These are phyloP conservation scores for Nemania bipapillata DNA, from an alignment of 2,329 filamentous ascomycete species.

Conservation along the genomic window DNA sequence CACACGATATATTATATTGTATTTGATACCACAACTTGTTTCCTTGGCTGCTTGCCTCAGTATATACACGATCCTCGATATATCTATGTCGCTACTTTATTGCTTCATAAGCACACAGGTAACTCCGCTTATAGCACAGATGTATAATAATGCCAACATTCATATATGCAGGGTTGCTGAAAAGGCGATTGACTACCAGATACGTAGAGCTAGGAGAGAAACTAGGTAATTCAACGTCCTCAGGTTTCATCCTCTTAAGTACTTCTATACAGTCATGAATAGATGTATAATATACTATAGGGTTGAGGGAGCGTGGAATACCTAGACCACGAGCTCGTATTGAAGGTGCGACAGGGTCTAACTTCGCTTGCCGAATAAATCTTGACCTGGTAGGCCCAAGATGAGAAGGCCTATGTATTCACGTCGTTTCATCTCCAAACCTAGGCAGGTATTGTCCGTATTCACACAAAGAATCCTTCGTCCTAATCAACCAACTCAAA, in stretches of 20 bases:
- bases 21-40: conserved; percentile 33
- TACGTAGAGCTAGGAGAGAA: no score
- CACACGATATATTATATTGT: conserved; percentile 33
- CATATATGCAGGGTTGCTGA: not conserved
- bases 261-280: not conserved
- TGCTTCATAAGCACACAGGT: not conserved
- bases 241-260: not conserved
- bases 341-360: not conserved
- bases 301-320: no score
- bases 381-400: no score
- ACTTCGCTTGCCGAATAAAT: not conserved
- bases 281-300: not conserved
- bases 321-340: no score
- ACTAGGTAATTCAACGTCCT: no score
- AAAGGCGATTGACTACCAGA: not conserved
- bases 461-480: no score
- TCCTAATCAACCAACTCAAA: no score
- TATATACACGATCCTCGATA: not conserved
- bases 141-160: not conserved
- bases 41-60: not conserved
- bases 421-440: no score
- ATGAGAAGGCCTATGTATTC: no score
- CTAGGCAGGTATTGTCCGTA: no score
- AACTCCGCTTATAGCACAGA: not conserved
- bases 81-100: not conserved